Conservation (phyloP, 2,329 filamentous ascomycete genomes). For the Fusarium caatingaense region DNA sequence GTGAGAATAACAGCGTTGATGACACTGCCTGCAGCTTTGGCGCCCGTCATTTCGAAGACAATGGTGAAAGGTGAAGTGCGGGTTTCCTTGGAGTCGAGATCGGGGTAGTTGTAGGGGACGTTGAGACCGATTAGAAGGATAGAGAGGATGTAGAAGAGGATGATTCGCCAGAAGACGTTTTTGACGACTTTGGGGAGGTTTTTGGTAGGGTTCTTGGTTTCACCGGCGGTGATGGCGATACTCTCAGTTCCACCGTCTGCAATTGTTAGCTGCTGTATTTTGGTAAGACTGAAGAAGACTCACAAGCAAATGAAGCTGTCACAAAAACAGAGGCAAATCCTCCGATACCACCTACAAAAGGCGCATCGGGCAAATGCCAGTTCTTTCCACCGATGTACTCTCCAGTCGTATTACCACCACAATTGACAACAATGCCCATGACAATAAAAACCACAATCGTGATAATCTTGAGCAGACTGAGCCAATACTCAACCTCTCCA, state of each 20-base stretch:
- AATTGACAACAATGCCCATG: constrained; percentile 65
- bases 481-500: constrained; percentile 64
- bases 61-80: constrained; percentile 62
- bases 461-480: constrained; percentile 65
- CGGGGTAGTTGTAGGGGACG: constrained; percentile 63
- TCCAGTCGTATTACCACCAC: constrained; percentile 64
- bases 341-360: constrained; percentile 73
- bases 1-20: constrained; percentile 68
- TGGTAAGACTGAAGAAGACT: constrained; percentile 41
- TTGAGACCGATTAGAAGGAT: constrained; percentile 65
- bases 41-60: constrained; percentile 69
- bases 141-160: constrained; percentile 61
- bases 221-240: constrained; percentile 74
- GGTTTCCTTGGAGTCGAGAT: constrained; percentile 49
- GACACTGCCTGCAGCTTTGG: constrained; percentile 61
- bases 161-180: constrained; percentile 73
- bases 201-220: constrained; percentile 71
- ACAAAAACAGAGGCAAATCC: constrained; percentile 72
- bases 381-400: constrained; percentile 68
- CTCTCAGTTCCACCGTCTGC: constrained; percentile 67
- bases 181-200: constrained; percentile 72
- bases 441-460: constrained; percentile 71
- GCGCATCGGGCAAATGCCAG: constrained; percentile 69
- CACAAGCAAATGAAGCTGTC: constrained; percentile 66
- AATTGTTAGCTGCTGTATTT: neutral